Evolutionary conservation across 2,329 filamentous ascomycete genomes (phyloP), one percentile per base, ranked within the genome.

Genomic region (Aspergillus pseudoviridinutans): DNA sequence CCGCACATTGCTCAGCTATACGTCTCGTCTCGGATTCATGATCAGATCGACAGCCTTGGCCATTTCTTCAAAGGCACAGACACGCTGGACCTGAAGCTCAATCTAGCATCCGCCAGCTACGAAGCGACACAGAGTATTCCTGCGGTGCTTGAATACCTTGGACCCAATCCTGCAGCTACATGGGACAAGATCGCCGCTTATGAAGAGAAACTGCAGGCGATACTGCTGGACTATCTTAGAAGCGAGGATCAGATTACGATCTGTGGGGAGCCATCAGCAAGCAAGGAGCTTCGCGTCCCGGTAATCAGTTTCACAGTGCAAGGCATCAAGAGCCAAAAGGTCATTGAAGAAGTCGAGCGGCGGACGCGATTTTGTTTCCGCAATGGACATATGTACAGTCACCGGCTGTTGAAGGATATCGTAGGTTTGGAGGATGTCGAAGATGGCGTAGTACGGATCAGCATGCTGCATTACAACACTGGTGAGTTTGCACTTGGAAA

Each of bases 1-100:
- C 89, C 90, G 1, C 90, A 92, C 64, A 79, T 92, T 1, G 81
- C 88, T 0, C 82, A 87, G 61, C 76, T 93, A 1, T 93, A 91
- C 67, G 87, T 83, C 4, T 84, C 84, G 25, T 76, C 77, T 4
- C 66, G 72, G 0, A 85, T 84, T 0, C 84, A 88, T 58, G 66
- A 80, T 17, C 71, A 80, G 50, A 76, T 91, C 55, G 74, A 74
- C 4, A 83, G 84, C 0, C 71, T 87, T 0, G 82, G 83, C 0
- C 88, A 91, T 68, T 90, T 82, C 75, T 91, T 91, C 78, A 90
- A 89, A 65, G 70, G 75, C 8, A 65, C 66, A 2, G 73, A 77
- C 5, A 85, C 84, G 0, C 77, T 92, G 0, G 81, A 86, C 61
- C 78, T 89, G 46, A 90, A 89, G 68, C 77, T 91, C 6, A 87